phyloP scores from a whole-genome alignment of 2,329 filamentous ascomycete genomes.

The Rhynchosporium graminicola region DNA sequence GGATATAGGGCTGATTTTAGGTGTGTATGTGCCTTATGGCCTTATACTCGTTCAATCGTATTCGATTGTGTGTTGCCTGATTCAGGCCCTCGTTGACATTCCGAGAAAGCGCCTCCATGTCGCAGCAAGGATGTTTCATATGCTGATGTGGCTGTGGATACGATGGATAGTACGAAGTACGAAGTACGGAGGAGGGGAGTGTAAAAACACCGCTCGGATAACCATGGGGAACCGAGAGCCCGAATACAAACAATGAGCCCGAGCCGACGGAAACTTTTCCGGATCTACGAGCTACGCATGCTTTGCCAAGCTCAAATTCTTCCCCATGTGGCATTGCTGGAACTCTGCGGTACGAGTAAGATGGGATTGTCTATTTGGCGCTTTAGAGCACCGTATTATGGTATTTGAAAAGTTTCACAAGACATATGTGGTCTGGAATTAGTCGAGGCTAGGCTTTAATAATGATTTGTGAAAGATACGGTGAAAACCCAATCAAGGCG shows the following conservation, averaged over 20 bases:
- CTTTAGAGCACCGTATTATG: not conserved
- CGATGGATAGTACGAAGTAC: not conserved
- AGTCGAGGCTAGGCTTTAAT: not conserved
- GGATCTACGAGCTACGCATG: slow-evolving; percentile 2
- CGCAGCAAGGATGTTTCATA: slow-evolving; percentile 6
- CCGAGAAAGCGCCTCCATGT: not conserved
- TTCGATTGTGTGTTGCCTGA: not conserved
- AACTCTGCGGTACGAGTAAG: not conserved
- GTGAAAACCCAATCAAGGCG: not conserved
- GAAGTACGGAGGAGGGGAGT: not conserved
- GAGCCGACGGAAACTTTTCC: not conserved
- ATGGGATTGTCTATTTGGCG: not conserved
- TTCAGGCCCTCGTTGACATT: not conserved
- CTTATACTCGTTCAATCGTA: too few relatives aligned
- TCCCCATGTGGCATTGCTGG: not conserved
- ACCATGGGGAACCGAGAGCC: slow-evolving; percentile 7
- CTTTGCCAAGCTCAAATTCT: slow-evolving; percentile 1
- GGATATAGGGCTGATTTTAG: too few relatives aligned
- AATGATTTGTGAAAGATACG: slow-evolving; percentile 9
- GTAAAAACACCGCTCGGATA: slow-evolving; percentile 11
- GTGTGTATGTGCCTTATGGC: too few relatives aligned
- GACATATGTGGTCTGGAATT: slow-evolving; percentile 1
- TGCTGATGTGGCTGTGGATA: slow-evolving; percentile 9
- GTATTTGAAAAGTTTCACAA: not conserved
- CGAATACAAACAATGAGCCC: slow-evolving; percentile 6